A percentile compares a stretch with the other conserved stretches of the same genome.
These are phyloP conservation scores for Blakeslea trispora DNA, from an alignment of 371 early-diverging fungal genomes.

Conservation along the genomic window DNA sequence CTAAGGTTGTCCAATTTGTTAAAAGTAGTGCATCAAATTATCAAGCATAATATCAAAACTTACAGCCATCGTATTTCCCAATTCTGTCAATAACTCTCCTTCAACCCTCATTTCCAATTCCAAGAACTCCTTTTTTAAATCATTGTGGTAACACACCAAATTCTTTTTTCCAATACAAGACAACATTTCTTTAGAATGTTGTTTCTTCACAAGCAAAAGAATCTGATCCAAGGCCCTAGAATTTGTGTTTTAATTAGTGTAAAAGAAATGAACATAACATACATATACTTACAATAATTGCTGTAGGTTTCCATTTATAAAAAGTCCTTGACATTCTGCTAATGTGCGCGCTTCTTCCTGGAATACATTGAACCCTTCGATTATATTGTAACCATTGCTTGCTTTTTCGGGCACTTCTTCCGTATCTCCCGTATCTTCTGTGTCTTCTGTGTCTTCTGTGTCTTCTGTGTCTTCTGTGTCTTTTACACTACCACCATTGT, in stretches of 20 bases:
- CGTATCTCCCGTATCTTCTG: constrained; percentile 4
- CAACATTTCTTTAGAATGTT: constrained; percentile 12
- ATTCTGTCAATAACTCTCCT: not conserved
- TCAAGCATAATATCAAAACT: constrained; percentile 8
- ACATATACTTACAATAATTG: constrained; percentile 16
- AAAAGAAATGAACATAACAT: constrained; percentile 9
- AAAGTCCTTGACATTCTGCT: constrained; percentile 11
- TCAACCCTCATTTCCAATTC: constrained; percentile 7
- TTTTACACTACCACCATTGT: constrained; percentile 8
- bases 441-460: too few species aligned
- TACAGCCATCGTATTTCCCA: constrained; percentile 4
- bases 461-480: constrained; percentile 1
- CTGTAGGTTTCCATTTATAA: constrained; percentile 11
- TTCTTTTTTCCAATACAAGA: constrained; percentile 3
- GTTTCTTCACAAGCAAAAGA: constrained; percentile 8
- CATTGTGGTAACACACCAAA: constrained; percentile 6
- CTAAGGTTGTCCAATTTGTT: constrained; percentile 13
- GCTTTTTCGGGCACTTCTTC: constrained; percentile 6
- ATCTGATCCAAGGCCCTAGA: constrained; percentile 6
- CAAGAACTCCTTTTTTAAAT: constrained; percentile 6
- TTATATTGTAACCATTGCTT: constrained; percentile 17
- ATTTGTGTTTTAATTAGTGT: constrained; percentile 10
- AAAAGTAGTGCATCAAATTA: constrained; percentile 10
- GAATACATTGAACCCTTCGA: constrained; percentile 11
- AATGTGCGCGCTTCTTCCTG: constrained; percentile 4